Percentiles rank a stretch among this genome's conserved stretches.
Conservation (phyloP, 345 rosid genomes). For the Murraya paniculata region DNA sequence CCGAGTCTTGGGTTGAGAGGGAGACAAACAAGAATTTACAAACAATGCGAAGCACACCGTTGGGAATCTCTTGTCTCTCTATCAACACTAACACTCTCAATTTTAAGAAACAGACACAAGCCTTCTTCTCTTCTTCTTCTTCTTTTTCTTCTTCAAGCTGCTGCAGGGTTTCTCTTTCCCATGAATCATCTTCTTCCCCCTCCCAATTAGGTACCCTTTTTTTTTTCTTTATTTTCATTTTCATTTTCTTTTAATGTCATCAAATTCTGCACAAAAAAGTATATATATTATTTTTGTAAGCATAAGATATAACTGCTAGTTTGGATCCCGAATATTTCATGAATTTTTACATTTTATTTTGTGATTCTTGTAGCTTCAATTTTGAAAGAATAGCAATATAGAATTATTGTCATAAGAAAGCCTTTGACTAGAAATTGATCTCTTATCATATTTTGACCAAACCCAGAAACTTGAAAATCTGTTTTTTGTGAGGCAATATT, state of each 20-base stretch:
- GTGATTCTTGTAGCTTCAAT: not conserved
- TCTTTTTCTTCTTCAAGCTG: constrained; percentile 29
- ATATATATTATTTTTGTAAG: not conserved
- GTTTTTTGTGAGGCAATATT: not conserved
- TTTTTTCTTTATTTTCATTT: not conserved
- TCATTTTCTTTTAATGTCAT: not conserved
- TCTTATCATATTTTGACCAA: not conserved
- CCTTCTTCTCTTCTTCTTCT: constrained; percentile 25
- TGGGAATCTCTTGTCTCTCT: constrained; percentile 49
- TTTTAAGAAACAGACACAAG: constrained; percentile 30
- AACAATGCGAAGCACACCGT: constrained; percentile 69
- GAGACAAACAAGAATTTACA: constrained; percentile 10
- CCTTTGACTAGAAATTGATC: not conserved
- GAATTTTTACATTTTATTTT: not conserved
- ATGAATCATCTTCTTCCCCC: constrained; percentile 18
- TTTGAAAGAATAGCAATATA: not conserved
- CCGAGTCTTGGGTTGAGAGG: constrained; percentile 5
- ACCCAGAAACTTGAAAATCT: not conserved
- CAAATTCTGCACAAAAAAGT: not conserved
- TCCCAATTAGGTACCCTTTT: constrained; percentile 40
- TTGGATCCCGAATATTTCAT: constrained; percentile 1
- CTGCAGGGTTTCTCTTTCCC: constrained; percentile 30
- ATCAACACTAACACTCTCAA: constrained; percentile 22
- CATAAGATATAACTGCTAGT: not conserved
- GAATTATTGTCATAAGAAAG: not conserved